Conservation (phyloP, 1,139 yeast genomes). For the Dujonia santamariae region DNA sequence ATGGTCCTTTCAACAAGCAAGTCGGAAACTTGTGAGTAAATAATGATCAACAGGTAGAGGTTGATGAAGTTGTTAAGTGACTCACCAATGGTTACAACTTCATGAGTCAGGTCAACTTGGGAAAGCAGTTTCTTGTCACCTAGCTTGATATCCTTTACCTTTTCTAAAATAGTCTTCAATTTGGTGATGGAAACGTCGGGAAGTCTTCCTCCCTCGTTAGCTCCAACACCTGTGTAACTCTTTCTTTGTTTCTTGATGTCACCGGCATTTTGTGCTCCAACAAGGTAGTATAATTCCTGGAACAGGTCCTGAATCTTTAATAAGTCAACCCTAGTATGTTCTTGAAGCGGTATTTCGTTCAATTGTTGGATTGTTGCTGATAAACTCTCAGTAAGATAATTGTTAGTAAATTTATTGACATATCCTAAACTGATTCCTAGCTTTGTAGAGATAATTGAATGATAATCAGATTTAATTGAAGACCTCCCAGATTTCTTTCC, state of each 20-base stretch:
- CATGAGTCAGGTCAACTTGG: slow-evolving; percentile 6
- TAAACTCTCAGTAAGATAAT: slow-evolving; percentile 6
- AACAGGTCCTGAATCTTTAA: slow-evolving; percentile 20
- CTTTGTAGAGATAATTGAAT: slow-evolving; percentile 9
- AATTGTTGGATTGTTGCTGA: slow-evolving; percentile 6
- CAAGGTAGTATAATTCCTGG: slow-evolving; percentile 20
- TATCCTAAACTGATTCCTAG: slow-evolving; percentile 4
- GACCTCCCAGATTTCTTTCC: too few relatives aligned
- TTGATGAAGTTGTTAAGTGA: slow-evolving; percentile 18
- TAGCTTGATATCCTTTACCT: slow-evolving; percentile 1
- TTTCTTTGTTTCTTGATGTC: not conserved
- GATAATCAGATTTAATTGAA: too few relatives aligned
- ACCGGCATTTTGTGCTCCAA: slow-evolving; percentile 4
- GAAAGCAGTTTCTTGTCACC: not conserved
- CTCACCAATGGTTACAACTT: not conserved
- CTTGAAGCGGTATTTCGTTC: not conserved
- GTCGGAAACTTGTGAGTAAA: slow-evolving; percentile 29
- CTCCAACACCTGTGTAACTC: not conserved
- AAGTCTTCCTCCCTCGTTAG: not conserved
- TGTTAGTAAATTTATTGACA: slow-evolving; percentile 10
- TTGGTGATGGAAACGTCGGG: slow-evolving; percentile 1
- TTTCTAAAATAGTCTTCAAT: slow-evolving; percentile 5
- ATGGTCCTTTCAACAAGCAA: slow-evolving; percentile 35
- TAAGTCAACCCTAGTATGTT: slow-evolving; percentile 9
- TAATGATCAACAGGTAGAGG: slow-evolving; percentile 23